Conservation (phyloP, 2,329 filamentous ascomycete genomes). For the Septoria petroselini region DNA sequence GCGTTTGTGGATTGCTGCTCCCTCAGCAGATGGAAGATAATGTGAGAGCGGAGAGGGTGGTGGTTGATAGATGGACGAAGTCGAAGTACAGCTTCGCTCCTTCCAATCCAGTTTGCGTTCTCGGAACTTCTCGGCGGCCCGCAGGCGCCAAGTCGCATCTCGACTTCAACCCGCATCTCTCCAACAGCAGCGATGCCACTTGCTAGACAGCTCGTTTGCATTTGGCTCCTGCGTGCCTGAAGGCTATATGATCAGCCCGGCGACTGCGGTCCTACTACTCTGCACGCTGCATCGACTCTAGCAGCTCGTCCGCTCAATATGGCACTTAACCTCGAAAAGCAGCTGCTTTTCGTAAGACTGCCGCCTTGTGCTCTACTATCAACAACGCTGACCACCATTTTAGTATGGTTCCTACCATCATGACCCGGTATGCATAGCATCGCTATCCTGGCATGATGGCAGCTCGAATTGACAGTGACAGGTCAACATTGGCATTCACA, state of each 20-base stretch:
- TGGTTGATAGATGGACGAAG: conserved; percentile 24
- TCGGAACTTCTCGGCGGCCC: background rate
- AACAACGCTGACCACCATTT: conserved; percentile 15
- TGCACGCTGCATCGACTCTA: background rate
- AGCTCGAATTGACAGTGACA: conserved; percentile 36
- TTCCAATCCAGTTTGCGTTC: conserved; percentile 8
- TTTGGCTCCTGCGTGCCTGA: background rate
- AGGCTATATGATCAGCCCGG: too few species aligned
- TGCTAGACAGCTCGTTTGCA: background rate
- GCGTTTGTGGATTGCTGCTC: conserved; percentile 34
- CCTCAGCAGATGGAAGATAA: conserved; percentile 32
- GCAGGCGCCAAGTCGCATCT: too few species aligned
- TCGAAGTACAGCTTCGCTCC: conserved; percentile 5
- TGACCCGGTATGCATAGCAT: conserved; percentile 55
- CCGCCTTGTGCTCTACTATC: conserved; percentile 18
- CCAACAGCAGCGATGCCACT: too few species aligned
- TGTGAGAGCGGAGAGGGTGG: conserved; percentile 30
- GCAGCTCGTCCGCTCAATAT: conserved; percentile 32
- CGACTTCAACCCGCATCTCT: too few species aligned
- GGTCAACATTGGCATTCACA: conserved; percentile 76
- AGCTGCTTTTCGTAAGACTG: conserved; percentile 71
- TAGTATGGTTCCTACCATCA: conserved; percentile 85
- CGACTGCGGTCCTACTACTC: too few species aligned
- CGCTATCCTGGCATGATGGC: background rate
- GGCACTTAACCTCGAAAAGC: conserved; percentile 73